Evolutionary conservation across 2,329 filamentous ascomycete species (phyloP).

Genomic region (Sporothrix brasiliensis): DNA sequence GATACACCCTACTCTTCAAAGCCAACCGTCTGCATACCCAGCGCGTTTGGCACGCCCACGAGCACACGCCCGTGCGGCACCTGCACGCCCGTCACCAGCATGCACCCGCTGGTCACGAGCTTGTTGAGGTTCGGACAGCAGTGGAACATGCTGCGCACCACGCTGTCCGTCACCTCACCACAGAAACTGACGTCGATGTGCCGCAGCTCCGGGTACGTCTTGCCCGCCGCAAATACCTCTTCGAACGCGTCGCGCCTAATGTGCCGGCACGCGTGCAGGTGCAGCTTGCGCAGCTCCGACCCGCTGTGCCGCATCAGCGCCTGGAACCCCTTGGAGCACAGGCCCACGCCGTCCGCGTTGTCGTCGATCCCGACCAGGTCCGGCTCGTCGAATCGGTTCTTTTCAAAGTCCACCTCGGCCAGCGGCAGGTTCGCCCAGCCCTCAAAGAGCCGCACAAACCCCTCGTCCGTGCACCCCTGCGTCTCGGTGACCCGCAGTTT

Average conservation of each 20-base stretch:
- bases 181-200: conserved; percentile 80
- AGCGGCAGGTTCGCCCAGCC: conserved; percentile 76
- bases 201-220: conserved; percentile 66
- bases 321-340: conserved; percentile 74
- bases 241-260: conserved; percentile 74
- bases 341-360: conserved; percentile 67
- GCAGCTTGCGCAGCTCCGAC: conserved; percentile 63
- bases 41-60: conserved; percentile 61
- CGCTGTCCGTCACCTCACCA: conserved; percentile 65
- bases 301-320: conserved; percentile 87
- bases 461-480: conserved; percentile 72
- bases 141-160: conserved; percentile 66
- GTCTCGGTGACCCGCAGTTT: conserved; percentile 86
- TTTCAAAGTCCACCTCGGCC: conserved; percentile 71
- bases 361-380: conserved; percentile 66
- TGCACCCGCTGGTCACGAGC: conserved; percentile 66
- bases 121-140: conserved; percentile 63
- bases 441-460: conserved; percentile 72
- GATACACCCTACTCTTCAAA: conserved; percentile 24
- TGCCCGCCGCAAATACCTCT: conserved; percentile 66
- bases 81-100: conserved; percentile 59
- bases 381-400: conserved; percentile 76
- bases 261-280: conserved; percentile 83
- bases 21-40: conserved; percentile 63
- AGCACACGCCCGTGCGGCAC: conserved; percentile 60